Evolutionary conservation across 1,284 basidiomycete genomes (phyloP), one percentile per base, ranked within the genome.

Genomic region (Omphalotus olearius): DNA sequence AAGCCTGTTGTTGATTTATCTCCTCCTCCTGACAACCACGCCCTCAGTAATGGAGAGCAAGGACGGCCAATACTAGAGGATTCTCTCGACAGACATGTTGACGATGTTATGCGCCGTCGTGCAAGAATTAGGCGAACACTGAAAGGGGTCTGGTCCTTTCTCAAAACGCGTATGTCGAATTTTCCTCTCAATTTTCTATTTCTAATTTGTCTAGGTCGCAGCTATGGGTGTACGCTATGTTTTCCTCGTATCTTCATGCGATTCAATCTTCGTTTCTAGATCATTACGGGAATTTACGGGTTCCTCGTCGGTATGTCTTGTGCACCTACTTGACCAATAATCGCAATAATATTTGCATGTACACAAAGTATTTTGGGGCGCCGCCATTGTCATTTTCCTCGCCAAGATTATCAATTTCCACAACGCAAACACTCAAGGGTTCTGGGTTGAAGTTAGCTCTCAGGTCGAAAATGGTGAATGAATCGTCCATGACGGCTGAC

Each of bases 371-470:
- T 87, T 88, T 60, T 88, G 85, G 85, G 85, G 85, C 23, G 74
- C 83, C 41, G 90, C 85, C 4, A 86, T 93, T 57, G 87, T 93
- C 0, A 62, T 93, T 38, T 91, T 92, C 68, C 70, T 92, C 10
- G 70, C 69, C 17, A 83, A 80, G 63, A 75, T 84, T 41, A 88
- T 88, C 65, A 82, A 88, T 62, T 65, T 86, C 6, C 83, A 87
- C 61, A 83, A 88, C 57, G 61, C 68, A 6, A 73, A 80, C 51
- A 75, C 70, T 0, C 85, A 88, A 67, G 79, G 78, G 5, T 85
- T 82, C 55, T 89, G 85, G 85, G 74, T 87, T 39, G 91, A 93
- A 67, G 77, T 92, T 45, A 82, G 79, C 36, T 85, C 82, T 20
- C 91, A 94, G 66, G 75, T 93, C 36, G 81, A 76, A 56, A 91